Conservation (phyloP, 768 basidiomycete species). For the Clathrus columnatus region DNA sequence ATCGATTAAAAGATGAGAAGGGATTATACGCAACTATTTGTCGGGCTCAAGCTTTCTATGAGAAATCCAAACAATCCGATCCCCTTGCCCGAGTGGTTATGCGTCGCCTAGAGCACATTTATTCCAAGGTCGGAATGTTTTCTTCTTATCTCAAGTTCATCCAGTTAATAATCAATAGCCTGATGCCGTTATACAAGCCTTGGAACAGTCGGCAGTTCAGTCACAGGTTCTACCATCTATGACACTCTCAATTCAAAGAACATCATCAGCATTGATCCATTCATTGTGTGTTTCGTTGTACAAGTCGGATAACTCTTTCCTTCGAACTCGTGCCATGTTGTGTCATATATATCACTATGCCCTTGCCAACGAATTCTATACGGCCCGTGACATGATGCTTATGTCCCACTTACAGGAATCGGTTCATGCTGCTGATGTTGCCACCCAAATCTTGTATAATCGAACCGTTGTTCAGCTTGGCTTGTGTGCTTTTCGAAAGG, state of each 20-base stretch:
- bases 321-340: slow-evolving; percentile 95
- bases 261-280: slow-evolving; percentile 75
- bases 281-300: slow-evolving; percentile 87
- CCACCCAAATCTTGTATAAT: slow-evolving; percentile 97
- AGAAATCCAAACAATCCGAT: slow-evolving; percentile 67
- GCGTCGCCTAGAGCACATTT: slow-evolving; percentile 94
- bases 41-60: slow-evolving; percentile 87
- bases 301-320: slow-evolving; percentile 80
- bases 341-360: slow-evolving; percentile 97
- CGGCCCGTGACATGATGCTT: slow-evolving; percentile 93
- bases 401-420: slow-evolving; percentile 99
- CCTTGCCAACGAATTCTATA: slow-evolving; percentile 92
- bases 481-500: slow-evolving; percentile 91
- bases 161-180: slow-evolving; percentile 46
- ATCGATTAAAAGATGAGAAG: slow-evolving; percentile 93
- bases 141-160: neutral
- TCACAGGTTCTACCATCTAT: slow-evolving; percentile 56
- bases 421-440: slow-evolving; percentile 91
- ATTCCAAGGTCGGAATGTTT: slow-evolving; percentile 69
- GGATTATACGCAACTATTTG: slow-evolving; percentile 89
- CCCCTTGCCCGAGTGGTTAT: slow-evolving; percentile 83
- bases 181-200: slow-evolving; percentile 82
- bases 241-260: slow-evolving; percentile 43
- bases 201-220: slow-evolving; percentile 61
- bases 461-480: slow-evolving; percentile 96